A percentile compares a stretch with the other conserved stretches of the same genome.
phyloP scores from a whole-genome alignment of 2,329 filamentous ascomycete genomes.

The Pestalotiopsis fici region DNA sequence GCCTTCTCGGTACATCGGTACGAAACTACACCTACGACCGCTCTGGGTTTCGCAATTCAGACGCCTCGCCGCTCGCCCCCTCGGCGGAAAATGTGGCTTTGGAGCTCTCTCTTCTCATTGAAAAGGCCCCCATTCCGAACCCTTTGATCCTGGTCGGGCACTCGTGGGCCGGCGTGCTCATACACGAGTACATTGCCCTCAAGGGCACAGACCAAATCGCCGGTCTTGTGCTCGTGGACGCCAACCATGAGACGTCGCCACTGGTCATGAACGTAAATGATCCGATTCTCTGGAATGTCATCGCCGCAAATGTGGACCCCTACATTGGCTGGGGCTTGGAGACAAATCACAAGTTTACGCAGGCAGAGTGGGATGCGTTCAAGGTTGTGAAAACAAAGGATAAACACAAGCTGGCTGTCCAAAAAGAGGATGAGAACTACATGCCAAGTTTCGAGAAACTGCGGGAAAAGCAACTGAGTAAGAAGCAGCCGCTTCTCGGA shows the following conservation, averaged over 20 bases:
- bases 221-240: slow-evolving; percentile 8
- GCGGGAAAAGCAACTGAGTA: slow-evolving; percentile 24
- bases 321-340: slow-evolving; percentile 12
- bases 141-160: slow-evolving; percentile 4
- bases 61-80: slow-evolving; percentile 3
- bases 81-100: slow-evolving; percentile 6
- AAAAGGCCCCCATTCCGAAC: background rate
- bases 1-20: background rate
- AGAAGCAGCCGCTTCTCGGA: slow-evolving; percentile 24
- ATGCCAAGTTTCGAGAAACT: slow-evolving; percentile 24
- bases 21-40: slow-evolving; percentile 11
- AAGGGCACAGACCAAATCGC: background rate
- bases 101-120: slow-evolving; percentile 5
- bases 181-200: slow-evolving; percentile 8
- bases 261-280: slow-evolving; percentile 8
- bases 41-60: slow-evolving; percentile 6
- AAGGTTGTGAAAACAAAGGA: slow-evolving; percentile 14
- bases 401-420: slow-evolving; percentile 11
- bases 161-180: slow-evolving; percentile 9
- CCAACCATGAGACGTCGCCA: slow-evolving; percentile 12
- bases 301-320: slow-evolving; percentile 5
- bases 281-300: slow-evolving; percentile 11
- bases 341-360: slow-evolving; percentile 7
- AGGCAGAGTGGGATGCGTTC: slow-evolving; percentile 3
- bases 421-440: slow-evolving; percentile 2